These are phyloP conservation scores for Terana coerulea DNA, from an alignment of 768 basidiomycete genomes.

Conservation along the genomic window DNA sequence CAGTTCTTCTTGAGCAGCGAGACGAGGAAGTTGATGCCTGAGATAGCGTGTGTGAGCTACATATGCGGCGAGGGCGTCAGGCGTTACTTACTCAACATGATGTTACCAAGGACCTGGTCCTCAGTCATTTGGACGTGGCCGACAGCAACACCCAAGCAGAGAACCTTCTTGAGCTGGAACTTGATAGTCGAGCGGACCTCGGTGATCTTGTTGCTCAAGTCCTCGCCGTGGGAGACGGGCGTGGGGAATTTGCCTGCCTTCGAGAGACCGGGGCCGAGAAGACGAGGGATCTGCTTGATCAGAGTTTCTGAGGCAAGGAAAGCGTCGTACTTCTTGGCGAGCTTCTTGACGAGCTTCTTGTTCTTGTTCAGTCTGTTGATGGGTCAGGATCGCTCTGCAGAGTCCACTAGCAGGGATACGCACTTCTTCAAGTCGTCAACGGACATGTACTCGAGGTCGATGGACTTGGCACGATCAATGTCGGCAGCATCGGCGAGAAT, in stretches of 20 bases:
- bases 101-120: conserved; percentile 94
- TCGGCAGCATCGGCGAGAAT: conserved; percentile 99
- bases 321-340: conserved; percentile 99
- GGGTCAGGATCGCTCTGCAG: neutral
- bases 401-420: conserved; percentile 16
- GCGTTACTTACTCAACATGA: conserved; percentile 81
- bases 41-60: conserved; percentile 3
- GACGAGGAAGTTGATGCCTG: conserved; percentile 99
- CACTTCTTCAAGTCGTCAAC: conserved; percentile 99
- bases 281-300: conserved; percentile 99
- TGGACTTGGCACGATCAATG: conserved; percentile 98
- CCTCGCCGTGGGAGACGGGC: conserved; percentile 89
- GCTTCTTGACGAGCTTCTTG: conserved; percentile 99
- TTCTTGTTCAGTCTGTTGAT: conserved; percentile 97
- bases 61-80: neutral
- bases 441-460: conserved; percentile 98
- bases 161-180: conserved; percentile 99
- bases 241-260: conserved; percentile 99
- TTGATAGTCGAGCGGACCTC: conserved; percentile 99
- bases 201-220: conserved; percentile 82
- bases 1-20: conserved; percentile 99
- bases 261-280: conserved; percentile 98
- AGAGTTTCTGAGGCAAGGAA: conserved; percentile 96
- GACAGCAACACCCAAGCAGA: conserved; percentile 98
- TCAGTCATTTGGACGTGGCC: conserved; percentile 97